A percentile compares a stretch with the other conserved stretches of the same genome.
Evolutionary conservation across 768 basidiomycete species (phyloP).

Genomic region (Rubroboletus pulcherrimus): DNA sequence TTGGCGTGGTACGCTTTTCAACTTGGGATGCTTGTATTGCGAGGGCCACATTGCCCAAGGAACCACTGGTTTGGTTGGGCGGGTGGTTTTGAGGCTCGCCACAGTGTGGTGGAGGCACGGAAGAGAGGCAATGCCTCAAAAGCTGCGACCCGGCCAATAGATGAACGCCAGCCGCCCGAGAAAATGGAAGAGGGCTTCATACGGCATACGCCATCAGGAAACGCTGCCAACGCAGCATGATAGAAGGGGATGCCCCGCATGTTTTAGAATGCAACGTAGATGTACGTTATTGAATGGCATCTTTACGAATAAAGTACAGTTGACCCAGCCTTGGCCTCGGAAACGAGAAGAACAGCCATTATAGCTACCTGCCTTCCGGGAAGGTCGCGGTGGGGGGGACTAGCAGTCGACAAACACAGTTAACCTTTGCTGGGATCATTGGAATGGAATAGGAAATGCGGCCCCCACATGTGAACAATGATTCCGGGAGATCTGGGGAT

Average conservation of each 20-base stretch:
- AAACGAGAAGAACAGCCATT: neutral
- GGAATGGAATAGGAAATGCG: neutral
- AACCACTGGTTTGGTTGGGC: conserved; percentile 61
- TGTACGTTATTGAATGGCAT: neutral
- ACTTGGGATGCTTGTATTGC: conserved; percentile 51
- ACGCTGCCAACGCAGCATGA: conserved; percentile 1
- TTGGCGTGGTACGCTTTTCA: conserved; percentile 57
- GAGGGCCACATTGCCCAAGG: conserved; percentile 60
- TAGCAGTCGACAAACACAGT: neutral
- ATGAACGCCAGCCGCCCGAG: neutral
- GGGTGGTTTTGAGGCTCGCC: conserved; percentile 49
- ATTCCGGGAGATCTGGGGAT: neutral
- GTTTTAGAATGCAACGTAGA: neutral
- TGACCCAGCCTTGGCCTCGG: neutral
- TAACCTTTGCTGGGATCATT: neutral
- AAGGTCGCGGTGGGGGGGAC: neutral
- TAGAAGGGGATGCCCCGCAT: neutral
- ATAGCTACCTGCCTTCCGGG: neutral
- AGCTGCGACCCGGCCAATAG: neutral
- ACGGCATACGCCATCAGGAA: neutral
- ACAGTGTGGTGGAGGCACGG: conserved; percentile 30
- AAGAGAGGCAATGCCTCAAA: neutral
- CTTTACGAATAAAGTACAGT: neutral
- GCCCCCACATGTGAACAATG: neutral
- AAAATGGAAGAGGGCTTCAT: conserved; percentile 6